phyloP scores from a whole-genome alignment of 169 alveolate species.

The Plasmodium reichenowi region DNA sequence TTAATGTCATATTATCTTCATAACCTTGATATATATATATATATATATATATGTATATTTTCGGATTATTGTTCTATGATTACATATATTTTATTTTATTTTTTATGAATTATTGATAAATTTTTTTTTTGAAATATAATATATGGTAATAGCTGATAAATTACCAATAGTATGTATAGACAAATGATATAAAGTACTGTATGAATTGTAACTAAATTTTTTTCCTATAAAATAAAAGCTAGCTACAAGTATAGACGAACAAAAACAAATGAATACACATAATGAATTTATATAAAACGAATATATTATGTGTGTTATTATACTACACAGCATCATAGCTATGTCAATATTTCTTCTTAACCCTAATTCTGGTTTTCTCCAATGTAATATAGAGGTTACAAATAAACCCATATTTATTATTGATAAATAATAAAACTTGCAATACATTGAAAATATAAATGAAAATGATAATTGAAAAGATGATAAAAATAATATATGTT shows the following conservation, averaged over 20 bases:
- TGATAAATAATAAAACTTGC: constrained; percentile 24
- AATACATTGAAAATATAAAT: constrained; percentile 28
- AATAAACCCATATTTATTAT: neutral
- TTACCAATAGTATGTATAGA: constrained; percentile 34
- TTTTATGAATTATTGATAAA: constrained; percentile 20
- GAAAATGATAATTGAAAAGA: constrained; percentile 39
- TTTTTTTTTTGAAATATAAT: constrained; percentile 16
- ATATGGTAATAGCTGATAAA: constrained; percentile 14
- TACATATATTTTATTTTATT: constrained; percentile 38
- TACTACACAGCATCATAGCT: neutral
- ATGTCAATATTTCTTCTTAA: constrained; percentile 23
- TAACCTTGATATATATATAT: neutral
- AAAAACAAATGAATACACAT: constrained; percentile 23
- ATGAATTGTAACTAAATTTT: constrained; percentile 20
- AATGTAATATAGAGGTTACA: constrained; percentile 32
- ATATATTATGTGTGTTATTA: neutral
- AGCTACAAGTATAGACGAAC: neutral
- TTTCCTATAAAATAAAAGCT: constrained; percentile 18
- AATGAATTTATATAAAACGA: constrained; percentile 24
- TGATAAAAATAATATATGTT: constrained; percentile 40
- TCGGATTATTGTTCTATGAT: constrained; percentile 13
- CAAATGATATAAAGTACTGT: constrained; percentile 41
- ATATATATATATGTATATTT: no score
- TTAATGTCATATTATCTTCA: neutral
- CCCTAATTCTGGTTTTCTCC: constrained; percentile 59